Percentiles rank a stretch among this genome's conserved stretches.
These are phyloP conservation scores for Suillus cothurnatus DNA, from an alignment of 768 basidiomycete genomes.

Conservation along the genomic window DNA sequence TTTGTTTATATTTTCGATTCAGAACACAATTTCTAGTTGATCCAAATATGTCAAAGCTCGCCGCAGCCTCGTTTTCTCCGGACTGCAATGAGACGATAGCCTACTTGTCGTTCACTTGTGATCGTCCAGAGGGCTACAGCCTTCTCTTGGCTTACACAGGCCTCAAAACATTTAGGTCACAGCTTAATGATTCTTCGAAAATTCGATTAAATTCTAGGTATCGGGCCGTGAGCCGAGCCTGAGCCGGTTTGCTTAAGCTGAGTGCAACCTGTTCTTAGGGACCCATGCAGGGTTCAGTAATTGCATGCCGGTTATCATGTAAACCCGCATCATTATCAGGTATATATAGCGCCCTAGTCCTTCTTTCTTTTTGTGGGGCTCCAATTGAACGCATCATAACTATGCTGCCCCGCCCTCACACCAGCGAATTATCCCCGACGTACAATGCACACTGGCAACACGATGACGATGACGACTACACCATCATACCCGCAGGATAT, in stretches of 20 bases:
- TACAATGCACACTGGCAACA: constrained; percentile 16
- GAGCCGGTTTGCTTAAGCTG: background rate
- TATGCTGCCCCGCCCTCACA: constrained; percentile 20
- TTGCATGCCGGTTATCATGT: background rate
- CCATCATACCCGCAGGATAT: constrained; percentile 26
- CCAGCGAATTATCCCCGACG: constrained; percentile 28
- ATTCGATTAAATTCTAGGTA: background rate
- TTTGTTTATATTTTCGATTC: background rate
- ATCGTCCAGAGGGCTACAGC: background rate
- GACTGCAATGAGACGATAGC: background rate
- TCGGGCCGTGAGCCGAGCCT: background rate
- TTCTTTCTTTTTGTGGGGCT: too few relatives aligned
- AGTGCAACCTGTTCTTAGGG: background rate
- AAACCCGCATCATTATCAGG: background rate
- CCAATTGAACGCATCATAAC: background rate
- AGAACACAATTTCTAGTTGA: background rate
- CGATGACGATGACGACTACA: constrained; percentile 17
- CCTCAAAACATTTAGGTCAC: background rate
- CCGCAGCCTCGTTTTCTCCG: background rate
- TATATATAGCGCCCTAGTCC: background rate
- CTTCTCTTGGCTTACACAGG: background rate
- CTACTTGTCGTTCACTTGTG: background rate
- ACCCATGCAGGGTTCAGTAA: background rate
- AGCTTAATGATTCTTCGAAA: background rate
- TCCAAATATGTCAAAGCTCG: background rate